These are phyloP conservation scores for Cochlearia excelsa DNA, from an alignment of 345 rosid species.

Conservation along the genomic window DNA sequence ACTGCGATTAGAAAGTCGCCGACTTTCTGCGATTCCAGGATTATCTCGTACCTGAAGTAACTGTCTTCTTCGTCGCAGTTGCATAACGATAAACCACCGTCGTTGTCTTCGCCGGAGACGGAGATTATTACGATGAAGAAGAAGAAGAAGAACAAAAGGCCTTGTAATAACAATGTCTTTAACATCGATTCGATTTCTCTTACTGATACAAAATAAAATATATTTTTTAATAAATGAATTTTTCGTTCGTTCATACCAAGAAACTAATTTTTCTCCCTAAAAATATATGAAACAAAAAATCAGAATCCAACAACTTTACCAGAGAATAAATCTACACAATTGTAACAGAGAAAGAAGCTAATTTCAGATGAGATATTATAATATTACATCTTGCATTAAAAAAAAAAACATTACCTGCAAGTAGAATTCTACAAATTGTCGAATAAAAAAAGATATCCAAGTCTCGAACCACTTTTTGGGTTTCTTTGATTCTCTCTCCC, in stretches of 20 bases:
- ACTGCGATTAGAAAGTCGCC: conserved; percentile 86
- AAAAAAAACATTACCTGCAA: conserved; percentile 21
- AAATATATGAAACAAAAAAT: too few relatives aligned
- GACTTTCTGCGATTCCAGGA: conserved; percentile 68
- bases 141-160: conserved; percentile 30
- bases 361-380: too few relatives aligned
- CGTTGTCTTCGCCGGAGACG: conserved; percentile 44
- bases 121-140: conserved; percentile 29
- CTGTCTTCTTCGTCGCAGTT: conserved; percentile 89
- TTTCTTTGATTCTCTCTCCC: conserved; percentile 7
- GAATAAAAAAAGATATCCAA: background rate
- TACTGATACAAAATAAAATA: conserved; percentile 6
- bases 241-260: background rate
- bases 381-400: conserved; percentile 3
- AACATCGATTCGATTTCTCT: conserved; percentile 51
- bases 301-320: too few relatives aligned
- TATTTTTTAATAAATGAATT: background rate
- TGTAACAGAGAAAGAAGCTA: too few relatives aligned
- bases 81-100: conserved; percentile 50
- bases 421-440: background rate
- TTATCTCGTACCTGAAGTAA: conserved; percentile 56
- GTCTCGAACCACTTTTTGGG: background rate
- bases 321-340: too few relatives aligned
- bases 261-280: background rate
- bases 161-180: conserved; percentile 53